Percentiles rank a stretch among this genome's conserved stretches.
Evolutionary conservation across 2,329 filamentous ascomycete species (phyloP).

Genomic region (Aulographum hederae): DNA sequence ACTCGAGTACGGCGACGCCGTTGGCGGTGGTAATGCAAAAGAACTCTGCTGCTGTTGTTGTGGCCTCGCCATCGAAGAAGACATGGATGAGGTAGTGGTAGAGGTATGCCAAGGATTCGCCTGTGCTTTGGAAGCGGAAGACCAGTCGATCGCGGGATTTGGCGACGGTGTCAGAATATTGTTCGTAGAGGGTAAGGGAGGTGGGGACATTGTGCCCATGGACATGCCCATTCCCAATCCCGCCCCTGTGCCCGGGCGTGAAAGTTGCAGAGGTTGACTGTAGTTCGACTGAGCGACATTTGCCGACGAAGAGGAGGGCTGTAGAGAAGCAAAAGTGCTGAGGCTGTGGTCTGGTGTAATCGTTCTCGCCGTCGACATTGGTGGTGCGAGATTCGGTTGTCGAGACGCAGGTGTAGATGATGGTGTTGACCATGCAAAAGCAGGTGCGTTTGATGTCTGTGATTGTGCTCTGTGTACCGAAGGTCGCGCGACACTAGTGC

Average conservation of each 20-base stretch:
- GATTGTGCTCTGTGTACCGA: slow-evolving; percentile 10
- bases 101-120: slow-evolving; percentile 3
- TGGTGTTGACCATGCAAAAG: slow-evolving; percentile 28
- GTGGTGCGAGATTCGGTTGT: slow-evolving; percentile 7
- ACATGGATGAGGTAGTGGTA: slow-evolving; percentile 13
- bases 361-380: slow-evolving; percentile 18
- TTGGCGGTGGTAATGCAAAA: slow-evolving; percentile 41
- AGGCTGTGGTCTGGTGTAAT: slow-evolving; percentile 34
- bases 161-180: background rate
- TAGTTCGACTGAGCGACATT: slow-evolving; percentile 14
- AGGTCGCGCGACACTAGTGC: slow-evolving; percentile 13
- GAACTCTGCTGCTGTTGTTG: slow-evolving; percentile 16
- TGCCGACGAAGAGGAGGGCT: slow-evolving; percentile 17
- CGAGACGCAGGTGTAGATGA: slow-evolving; percentile 8
- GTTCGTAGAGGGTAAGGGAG: too few species aligned
- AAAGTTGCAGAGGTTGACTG: slow-evolving; percentile 19
- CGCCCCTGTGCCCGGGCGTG: too few species aligned
- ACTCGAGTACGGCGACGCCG: slow-evolving; percentile 17
- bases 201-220: background rate
- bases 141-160: background rate
- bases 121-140: background rate
- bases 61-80: too few species aligned
- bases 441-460: slow-evolving; percentile 14
- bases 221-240: too few species aligned
- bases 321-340: slow-evolving; percentile 27